Base-by-base conservation (phyloP, 371 early-diverging fungal species). In the Mortierella sp. region DNA sequence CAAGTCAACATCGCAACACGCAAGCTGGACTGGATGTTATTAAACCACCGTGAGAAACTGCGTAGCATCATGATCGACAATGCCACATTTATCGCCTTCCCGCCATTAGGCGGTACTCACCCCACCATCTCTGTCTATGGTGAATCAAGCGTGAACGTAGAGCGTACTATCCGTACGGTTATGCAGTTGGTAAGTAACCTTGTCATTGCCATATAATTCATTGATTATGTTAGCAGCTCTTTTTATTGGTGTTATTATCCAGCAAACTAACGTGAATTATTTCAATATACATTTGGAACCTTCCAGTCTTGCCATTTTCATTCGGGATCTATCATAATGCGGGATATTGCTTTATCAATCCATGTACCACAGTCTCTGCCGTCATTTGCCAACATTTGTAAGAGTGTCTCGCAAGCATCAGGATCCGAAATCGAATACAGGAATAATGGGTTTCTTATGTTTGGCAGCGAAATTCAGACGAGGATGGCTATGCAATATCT, bases 21-120 rank as follows among this genome's bases (percentile, higher is more conserved):
- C 23, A 94, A 94, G 75, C 67, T 95, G 62, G 95, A 95, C 70
- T 95, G 94, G 94, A 86, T 94, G 84, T 66, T 92, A 32, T 75
- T 89, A 31, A 86, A 89, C 64, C 83, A 89, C 32, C 87, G 87
- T 15, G 89, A 89, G 58, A 85, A 89, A 61, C 64, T 95, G 13
- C 85, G 86, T 28, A 88, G 89, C 66, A 91, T 94, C 62, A 93
- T 93, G 93, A 82, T 83, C 35, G 94, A 95, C 73, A 94, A 95
- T 82, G 94, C 89, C 73, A 83, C 71, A 32, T 79, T 75, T 61
- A 83, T 95, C 57, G 80, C 83, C 26, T 85, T 93, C 35, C 94
- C 95, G 10, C 72, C 86, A 0, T 66, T 93, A 34, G 94, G 93
- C 2, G 87, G 88, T 45, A 84, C 85, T 2, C 69, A 74, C 26